These are phyloP conservation scores for Alternaria longipes DNA, from an alignment of 2,329 filamentous ascomycete species.

Conservation along the genomic window DNA sequence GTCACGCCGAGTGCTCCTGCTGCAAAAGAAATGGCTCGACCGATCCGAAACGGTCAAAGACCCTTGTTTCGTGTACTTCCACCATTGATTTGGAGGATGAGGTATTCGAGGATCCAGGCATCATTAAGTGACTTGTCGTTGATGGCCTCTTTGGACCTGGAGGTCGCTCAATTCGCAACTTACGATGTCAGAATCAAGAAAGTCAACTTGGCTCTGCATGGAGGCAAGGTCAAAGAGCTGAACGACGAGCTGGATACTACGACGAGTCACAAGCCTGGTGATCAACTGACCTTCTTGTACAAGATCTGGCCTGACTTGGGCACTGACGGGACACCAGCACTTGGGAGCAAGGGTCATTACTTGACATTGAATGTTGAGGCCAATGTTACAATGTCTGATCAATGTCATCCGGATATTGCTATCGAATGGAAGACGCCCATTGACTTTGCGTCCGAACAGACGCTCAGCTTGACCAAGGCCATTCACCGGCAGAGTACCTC, in stretches of 20 bases:
- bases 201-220: constrained; percentile 66
- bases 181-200: constrained; percentile 71
- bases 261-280: constrained; percentile 72
- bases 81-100: constrained; percentile 75
- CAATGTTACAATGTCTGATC: constrained; percentile 64
- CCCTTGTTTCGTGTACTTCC: constrained; percentile 72
- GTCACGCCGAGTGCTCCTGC: constrained; percentile 73
- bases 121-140: constrained; percentile 63
- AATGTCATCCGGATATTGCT: constrained; percentile 68
- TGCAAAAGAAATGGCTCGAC: constrained; percentile 67
- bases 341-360: constrained; percentile 49
- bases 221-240: constrained; percentile 66
- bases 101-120: constrained; percentile 73
- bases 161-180: constrained; percentile 75
- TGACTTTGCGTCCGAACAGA: constrained; percentile 67
- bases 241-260: constrained; percentile 59
- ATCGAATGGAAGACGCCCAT: constrained; percentile 75
- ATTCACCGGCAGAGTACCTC: constrained; percentile 44
- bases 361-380: constrained; percentile 70
- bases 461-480: constrained; percentile 53
- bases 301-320: constrained; percentile 60
- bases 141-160: constrained; percentile 76
- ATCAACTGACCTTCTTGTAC: constrained; percentile 80
- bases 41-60: constrained; percentile 70
- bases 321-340: constrained; percentile 59